A percentile compares a stretch with the other conserved stretches of the same genome.
These are phyloP conservation scores for Colletotrichum ledebouriae DNA, from an alignment of 2,329 filamentous ascomycete genomes.

Conservation along the genomic window DNA sequence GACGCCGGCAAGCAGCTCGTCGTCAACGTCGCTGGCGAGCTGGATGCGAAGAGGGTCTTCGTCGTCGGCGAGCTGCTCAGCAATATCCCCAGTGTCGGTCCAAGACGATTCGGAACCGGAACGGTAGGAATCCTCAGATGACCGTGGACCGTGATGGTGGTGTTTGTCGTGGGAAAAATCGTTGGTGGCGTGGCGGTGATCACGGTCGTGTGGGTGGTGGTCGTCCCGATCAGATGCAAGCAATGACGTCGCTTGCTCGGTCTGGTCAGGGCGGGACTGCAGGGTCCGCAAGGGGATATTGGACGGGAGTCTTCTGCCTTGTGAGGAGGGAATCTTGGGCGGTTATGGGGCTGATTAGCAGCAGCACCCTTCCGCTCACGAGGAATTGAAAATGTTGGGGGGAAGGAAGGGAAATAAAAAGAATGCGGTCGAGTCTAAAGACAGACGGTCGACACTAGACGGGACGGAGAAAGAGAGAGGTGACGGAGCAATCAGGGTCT, in stretches of 20 bases:
- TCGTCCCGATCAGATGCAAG: constrained; percentile 53
- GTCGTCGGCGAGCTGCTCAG: constrained; percentile 89
- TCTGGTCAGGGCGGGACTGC: constrained; percentile 55
- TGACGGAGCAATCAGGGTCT: constrained; percentile 36
- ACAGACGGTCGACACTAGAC: constrained; percentile 31
- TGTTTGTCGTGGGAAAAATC: constrained; percentile 55
- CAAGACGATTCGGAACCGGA: constrained; percentile 82
- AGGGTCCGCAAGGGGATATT: constrained; percentile 91
- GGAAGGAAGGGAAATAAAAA: constrained; percentile 48
- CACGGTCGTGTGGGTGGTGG: constrained; percentile 56
- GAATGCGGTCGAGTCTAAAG: constrained; percentile 50
- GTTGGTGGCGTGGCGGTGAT: constrained; percentile 56
- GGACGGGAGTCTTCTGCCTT: constrained; percentile 77
- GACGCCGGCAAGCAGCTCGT: constrained; percentile 67
- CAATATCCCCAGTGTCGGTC: constrained; percentile 95
- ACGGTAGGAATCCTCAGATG: constrained; percentile 63
- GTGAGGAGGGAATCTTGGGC: constrained; percentile 88
- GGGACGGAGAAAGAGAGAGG: constrained; percentile 14
- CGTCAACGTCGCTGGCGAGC: constrained; percentile 75
- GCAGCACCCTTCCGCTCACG: constrained; percentile 75
- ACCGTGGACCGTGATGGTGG: constrained; percentile 63
- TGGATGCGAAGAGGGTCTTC: constrained; percentile 84
- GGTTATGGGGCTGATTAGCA: constrained; percentile 80
- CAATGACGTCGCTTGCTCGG: constrained; percentile 60
- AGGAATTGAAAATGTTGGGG: constrained; percentile 47